Evolutionary conservation across 768 basidiomycete species (phyloP).

Genomic region (Hygrophorus pudorinus): DNA sequence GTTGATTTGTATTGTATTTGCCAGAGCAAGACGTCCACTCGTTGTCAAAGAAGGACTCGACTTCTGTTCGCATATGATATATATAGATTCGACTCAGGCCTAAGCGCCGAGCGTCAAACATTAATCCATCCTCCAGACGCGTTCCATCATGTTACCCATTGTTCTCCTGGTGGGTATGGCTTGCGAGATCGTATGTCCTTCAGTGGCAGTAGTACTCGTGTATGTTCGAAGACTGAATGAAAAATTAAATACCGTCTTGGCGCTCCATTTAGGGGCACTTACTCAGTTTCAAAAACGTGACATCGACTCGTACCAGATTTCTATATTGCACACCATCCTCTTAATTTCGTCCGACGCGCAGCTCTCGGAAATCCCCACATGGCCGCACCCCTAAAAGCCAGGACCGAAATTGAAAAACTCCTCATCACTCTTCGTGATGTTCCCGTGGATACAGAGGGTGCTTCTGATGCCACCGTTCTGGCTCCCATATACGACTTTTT

Average conservation of each 20-base stretch:
- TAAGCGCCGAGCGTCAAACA: neutral
- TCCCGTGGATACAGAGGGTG: conserved; percentile 42
- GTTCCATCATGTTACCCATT: neutral
- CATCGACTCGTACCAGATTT: no score
- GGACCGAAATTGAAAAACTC: conserved; percentile 32
- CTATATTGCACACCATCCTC: no score
- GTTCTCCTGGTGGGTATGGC: neutral
- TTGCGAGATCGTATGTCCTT: no score
- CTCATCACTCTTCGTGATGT: conserved; percentile 47
- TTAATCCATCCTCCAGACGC: no score
- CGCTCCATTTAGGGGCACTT: no score
- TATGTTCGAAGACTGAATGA: no score
- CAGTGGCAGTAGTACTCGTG: no score
- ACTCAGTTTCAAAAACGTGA: no score
- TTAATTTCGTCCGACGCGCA: conserved; percentile 10
- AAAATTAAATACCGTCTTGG: no score
- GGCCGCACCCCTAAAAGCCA: conserved; percentile 1
- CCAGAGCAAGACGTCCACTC: conserved; percentile 76
- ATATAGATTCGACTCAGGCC: no score
- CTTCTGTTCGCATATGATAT: conserved; percentile 38
- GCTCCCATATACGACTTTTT: conserved; percentile 43
- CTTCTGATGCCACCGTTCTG: conserved; percentile 36
- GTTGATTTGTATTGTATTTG: conserved; percentile 4
- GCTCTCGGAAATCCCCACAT: neutral
- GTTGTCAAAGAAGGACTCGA: conserved; percentile 56